Evolutionary conservation across 1,284 basidiomycete genomes (phyloP), one percentile per base, ranked within the genome.

Genomic region (Trametes sp.): DNA sequence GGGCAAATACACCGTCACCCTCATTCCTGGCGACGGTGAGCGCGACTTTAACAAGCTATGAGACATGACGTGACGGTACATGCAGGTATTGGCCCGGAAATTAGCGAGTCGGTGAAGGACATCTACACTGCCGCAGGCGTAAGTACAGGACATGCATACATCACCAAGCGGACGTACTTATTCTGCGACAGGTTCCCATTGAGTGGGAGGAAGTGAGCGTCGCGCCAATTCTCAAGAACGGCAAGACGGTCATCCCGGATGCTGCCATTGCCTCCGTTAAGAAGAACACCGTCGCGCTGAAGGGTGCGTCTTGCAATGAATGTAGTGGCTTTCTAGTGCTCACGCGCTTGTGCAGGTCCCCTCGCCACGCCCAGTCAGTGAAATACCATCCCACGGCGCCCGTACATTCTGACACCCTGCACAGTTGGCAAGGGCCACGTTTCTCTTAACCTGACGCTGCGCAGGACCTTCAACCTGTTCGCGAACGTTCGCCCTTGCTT

Each of bases 141-240:
- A 76, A 64, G 69, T 31, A 52, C 7, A 46, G 11, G 26, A 19
- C 6, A 1, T 0, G n/a, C 41, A 53, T 38, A 7, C 23, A 10
- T 29, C 16, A 2, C 1, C 2, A 16, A 19, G 6, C 10, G 26
- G 6, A 4, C 3, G 23, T 35, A 28, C 42, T 63, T 14, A 63
- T 51, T 24, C 10, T 26, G 14, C 10, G 35, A 49, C 64, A 96
- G 93, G 95, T 96, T 29, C 96, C 96, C 56, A 96, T 98, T 73
- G 86, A 94, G 80, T 99, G 98, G 98, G 98, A 99, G 79, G 97
- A 99, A 81, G 96, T 98, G 75, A 94, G 92, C 74, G 98, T 99
- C 59, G 93, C 95, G 21, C 98, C 98, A 21, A 88, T 98, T 66
- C 83, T 98, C 71, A 95, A 95, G 78, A 90, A 91, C 69, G 98